Evolutionary conservation across 192 early-diverging fungal genomes (phyloP), one percentile per base, ranked within the genome.

Genomic region (Coemansia sp.): DNA sequence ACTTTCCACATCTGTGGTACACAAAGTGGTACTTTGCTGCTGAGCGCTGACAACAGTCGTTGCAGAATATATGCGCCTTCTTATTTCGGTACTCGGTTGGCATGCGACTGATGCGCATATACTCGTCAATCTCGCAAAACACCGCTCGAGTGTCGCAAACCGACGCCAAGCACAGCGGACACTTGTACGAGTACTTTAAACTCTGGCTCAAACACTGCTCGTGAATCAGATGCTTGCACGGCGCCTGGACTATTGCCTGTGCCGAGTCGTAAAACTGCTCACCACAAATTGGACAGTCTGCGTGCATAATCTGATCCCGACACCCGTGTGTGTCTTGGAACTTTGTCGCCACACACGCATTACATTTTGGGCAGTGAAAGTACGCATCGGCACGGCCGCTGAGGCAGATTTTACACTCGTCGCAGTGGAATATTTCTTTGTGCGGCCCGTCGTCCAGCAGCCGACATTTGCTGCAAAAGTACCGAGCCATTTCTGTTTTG

Each of bases 251-350:
- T 2, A 94, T 88, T 0, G 84, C 84, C 9, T 85, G 84, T 2
- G 88, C 88, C 3, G 92, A 94, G 8, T 91, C 96, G 57, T 94
- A 94, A 84, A 98, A 88, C 70, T 89, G 90, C 66, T 98, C 95
- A 23, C 94, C 93, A 81, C 96, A 98, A 58, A 98, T 96, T 5
- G 95, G 94, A 61, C 96, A 98, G 71, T 97, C 91, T 58, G 88
- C 86, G 63, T 96, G 93, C 38, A 98, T 64, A 45, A 91, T 93
- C 54, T 88, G 84, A 72, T 98, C 96, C 52, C 92, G 93, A 68
- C 96, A 98, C 52, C 88, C 86, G 73, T 98, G 96, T 10, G 83
- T 82, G 27, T 87, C 83, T 62, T 90, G 87, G 14, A 90, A 82
- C 23, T 67, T 49, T 14, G 92, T 88, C 10, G 84, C 84, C 85